These are phyloP conservation scores for Albophoma yamanashiensis DNA, from an alignment of 2,329 filamentous ascomycete genomes.

Conservation along the genomic window DNA sequence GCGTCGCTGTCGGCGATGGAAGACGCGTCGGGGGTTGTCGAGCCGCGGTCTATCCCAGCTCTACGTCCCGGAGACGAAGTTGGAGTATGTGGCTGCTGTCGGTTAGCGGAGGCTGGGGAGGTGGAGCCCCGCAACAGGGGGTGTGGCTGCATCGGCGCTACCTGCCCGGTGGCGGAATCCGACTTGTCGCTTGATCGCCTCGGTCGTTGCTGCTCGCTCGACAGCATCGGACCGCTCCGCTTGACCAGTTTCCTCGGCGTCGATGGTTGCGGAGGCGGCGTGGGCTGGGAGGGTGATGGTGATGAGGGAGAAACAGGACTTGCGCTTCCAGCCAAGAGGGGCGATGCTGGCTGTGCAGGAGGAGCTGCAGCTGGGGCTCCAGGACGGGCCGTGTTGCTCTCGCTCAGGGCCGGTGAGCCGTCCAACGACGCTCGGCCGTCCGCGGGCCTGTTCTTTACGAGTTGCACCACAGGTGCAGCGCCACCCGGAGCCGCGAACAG, in stretches of 20 bases:
- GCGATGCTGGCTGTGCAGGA: not conserved
- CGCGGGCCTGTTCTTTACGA: slow-evolving; percentile 2
- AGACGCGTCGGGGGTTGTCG: slow-evolving; percentile 7
- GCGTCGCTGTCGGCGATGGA: slow-evolving; percentile 16
- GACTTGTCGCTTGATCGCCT: slow-evolving; percentile 15
- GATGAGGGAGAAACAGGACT: not conserved
- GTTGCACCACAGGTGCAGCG: slow-evolving; percentile 3
- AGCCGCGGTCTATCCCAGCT: slow-evolving; percentile 8
- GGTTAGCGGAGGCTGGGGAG: slow-evolving; percentile 9
- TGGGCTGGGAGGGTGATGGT: not conserved
- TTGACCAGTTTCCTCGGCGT: slow-evolving; percentile 12
- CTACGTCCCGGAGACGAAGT: not conserved
- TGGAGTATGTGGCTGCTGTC: slow-evolving; percentile 3
- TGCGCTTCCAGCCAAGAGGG: not conserved
- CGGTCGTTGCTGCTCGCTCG: slow-evolving; percentile 8
- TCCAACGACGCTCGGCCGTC: slow-evolving; percentile 6
- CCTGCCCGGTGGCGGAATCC: not conserved
- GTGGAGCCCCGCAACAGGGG: slow-evolving; percentile 15
- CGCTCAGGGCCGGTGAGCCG: not conserved
- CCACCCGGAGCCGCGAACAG: not conserved
- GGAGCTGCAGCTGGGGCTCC: slow-evolving; percentile 1
- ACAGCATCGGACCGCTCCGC: slow-evolving; percentile 15
- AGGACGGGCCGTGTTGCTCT: slow-evolving; percentile 8
- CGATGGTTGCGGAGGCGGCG: not conserved
- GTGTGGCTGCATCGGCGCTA: slow-evolving; percentile 7